A percentile compares a stretch with the other conserved stretches of the same genome.
Conservation (phyloP, 495 filamentous ascomycete species). For the Lophium mytilinum region DNA sequence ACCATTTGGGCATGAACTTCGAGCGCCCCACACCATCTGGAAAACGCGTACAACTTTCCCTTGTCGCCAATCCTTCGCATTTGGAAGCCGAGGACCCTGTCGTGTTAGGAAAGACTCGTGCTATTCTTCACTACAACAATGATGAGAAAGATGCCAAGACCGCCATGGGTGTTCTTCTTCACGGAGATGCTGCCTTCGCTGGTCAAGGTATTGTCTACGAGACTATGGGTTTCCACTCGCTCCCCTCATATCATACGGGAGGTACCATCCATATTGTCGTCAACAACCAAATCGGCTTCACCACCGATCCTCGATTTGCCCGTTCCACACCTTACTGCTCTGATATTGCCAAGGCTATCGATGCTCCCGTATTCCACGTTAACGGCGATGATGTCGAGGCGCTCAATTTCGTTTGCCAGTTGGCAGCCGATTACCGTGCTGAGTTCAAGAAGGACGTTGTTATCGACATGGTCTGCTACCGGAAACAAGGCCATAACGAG, state of each 20-base stretch:
- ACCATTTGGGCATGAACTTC: constrained; percentile 99
- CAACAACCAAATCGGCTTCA: constrained; percentile 99
- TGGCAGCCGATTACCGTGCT: constrained; percentile 94
- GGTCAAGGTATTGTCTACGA: constrained; percentile 97
- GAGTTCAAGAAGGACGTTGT: constrained; percentile 97
- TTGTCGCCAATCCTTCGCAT: constrained; percentile 98
- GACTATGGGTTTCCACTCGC: constrained; percentile 92
- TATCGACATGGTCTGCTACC: constrained; percentile 96
- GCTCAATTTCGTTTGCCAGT: constrained; percentile 94
- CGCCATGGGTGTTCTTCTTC: constrained; percentile 90
- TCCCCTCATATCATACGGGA: constrained; percentile 92
- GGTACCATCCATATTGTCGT: constrained; percentile 96
- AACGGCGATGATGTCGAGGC: constrained; percentile 98
- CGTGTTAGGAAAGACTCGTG: constrained; percentile 91
- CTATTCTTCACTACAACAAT: constrained; percentile 98
- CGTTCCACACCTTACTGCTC: constrained; percentile 98
- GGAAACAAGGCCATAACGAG: constrained; percentile 98
- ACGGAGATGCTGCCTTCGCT: constrained; percentile 96
- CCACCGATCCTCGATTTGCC: constrained; percentile 94
- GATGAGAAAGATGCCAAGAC: constrained; percentile 79
- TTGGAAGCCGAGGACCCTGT: constrained; percentile 97
- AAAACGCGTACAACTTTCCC: constrained; percentile 94
- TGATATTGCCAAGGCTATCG: constrained; percentile 96
- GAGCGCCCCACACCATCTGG: constrained; percentile 96
- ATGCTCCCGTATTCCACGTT: constrained; percentile 97